Conservation (phyloP, 148 eudicot genomes). For the Polygonum maritimum region DNA sequence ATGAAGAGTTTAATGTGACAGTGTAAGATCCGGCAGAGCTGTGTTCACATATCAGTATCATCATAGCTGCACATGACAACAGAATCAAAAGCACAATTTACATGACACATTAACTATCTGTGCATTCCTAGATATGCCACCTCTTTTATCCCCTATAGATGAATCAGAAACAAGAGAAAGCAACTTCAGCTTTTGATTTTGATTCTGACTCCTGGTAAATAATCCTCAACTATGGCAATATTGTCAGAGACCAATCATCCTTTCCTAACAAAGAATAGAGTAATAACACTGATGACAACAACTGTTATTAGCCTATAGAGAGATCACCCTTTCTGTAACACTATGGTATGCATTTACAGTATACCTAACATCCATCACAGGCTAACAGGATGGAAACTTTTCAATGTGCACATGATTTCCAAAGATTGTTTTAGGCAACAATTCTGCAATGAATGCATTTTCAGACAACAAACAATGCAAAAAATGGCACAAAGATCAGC, state of each 20-base stretch:
- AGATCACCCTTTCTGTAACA: neutral
- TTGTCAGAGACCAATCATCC: neutral
- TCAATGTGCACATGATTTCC: neutral
- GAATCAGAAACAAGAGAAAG: neutral
- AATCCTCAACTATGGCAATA: neutral
- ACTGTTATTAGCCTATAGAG: neutral
- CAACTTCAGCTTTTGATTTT: neutral
- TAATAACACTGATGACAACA: neutral
- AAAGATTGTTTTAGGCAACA: neutral
- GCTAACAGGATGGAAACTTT: neutral
- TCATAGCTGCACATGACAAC: conserved; percentile 5
- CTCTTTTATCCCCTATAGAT: neutral
- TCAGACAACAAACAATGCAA: neutral
- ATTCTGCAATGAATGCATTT: neutral
- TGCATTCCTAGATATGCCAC: neutral
- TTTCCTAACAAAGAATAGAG: neutral
- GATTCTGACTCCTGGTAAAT: neutral
- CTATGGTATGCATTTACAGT: neutral
- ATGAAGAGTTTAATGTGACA: neutral
- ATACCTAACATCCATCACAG: neutral
- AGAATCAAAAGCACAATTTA: conserved; percentile 2
- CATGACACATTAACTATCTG: neutral
- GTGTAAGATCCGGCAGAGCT: neutral
- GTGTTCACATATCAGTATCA: neutral
- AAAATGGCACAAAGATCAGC: neutral